phyloP scores from a whole-genome alignment of 148 eudicot species.

The Diospyros lotus region DNA sequence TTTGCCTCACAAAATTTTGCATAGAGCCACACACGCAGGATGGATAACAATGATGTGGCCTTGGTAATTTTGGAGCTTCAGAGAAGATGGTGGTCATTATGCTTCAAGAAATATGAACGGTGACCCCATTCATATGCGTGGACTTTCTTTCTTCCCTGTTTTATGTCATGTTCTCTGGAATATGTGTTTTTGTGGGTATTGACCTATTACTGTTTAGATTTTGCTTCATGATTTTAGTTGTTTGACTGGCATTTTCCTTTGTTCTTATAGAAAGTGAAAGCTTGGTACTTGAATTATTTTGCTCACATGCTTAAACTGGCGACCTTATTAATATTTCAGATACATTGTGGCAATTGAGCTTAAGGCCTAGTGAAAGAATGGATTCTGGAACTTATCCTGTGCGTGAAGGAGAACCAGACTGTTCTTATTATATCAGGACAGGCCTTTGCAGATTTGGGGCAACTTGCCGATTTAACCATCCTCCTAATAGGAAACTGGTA shows the following conservation, averaged over 20 bases:
- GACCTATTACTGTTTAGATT: too few relatives aligned
- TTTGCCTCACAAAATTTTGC: background rate
- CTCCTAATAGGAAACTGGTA: slow-evolving; percentile 89
- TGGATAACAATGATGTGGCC: background rate
- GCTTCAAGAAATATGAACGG: background rate
- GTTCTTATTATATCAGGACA: slow-evolving; percentile 92
- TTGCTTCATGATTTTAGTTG: background rate
- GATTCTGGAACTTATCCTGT: slow-evolving; percentile 78
- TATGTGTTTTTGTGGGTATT: background rate
- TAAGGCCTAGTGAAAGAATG: slow-evolving; percentile 61
- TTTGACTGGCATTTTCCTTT: background rate
- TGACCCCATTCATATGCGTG: background rate
- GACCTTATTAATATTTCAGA: slow-evolving; percentile 36
- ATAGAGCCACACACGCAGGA: background rate
- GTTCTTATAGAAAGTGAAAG: background rate
- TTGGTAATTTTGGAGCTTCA: background rate
- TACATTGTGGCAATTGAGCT: slow-evolving; percentile 67
- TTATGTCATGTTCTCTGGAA: background rate
- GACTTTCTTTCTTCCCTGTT: background rate
- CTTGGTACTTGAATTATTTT: background rate
- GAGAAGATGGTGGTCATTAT: background rate
- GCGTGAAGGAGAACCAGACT: slow-evolving; percentile 94
- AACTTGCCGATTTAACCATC: slow-evolving; percentile 91
- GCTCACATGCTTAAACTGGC: slow-evolving; percentile 13
- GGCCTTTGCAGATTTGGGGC: slow-evolving; percentile 93